phyloP scores from a whole-genome alignment of 1,284 basidiomycete species.

The Cryptococcus wingfieldii region DNA sequence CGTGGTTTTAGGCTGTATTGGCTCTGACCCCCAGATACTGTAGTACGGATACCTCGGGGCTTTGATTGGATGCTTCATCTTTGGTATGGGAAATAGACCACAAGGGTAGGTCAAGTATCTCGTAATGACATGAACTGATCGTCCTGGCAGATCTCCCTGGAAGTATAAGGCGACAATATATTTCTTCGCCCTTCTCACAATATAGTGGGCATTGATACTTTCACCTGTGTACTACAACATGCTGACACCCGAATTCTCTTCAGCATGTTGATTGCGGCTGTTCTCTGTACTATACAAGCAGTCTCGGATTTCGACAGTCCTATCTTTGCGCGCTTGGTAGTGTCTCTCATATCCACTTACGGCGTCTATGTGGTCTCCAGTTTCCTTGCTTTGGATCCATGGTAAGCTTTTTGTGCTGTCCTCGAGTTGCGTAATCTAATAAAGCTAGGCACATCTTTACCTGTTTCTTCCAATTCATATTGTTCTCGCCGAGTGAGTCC shows the following conservation, averaged over 20 bases:
- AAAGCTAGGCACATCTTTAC: constrained; percentile 65
- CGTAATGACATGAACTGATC: not conserved
- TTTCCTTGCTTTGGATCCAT: constrained; percentile 85
- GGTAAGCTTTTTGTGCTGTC: constrained; percentile 40
- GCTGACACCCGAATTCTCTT: not conserved
- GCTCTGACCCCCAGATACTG: constrained; percentile 11
- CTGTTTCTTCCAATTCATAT: constrained; percentile 80
- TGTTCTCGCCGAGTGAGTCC: constrained; percentile 56
- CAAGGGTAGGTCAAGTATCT: constrained; percentile 58
- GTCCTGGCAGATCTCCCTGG: constrained; percentile 60
- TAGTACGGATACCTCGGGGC: constrained; percentile 82
- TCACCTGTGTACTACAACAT: not conserved
- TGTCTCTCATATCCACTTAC: constrained; percentile 80
- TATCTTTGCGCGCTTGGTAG: constrained; percentile 68
- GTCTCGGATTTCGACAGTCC: constrained; percentile 58
- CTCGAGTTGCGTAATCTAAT: not conserved
- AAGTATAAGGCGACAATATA: constrained; percentile 81
- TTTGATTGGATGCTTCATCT: constrained; percentile 82
- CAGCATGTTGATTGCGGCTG: constrained; percentile 58
- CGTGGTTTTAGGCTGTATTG: not conserved
- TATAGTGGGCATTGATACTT: constrained; percentile 54
- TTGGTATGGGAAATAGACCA: constrained; percentile 96
- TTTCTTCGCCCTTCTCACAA: constrained; percentile 71
- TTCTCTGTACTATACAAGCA: constrained; percentile 68
- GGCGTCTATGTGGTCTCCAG: constrained; percentile 76